Evolutionary conservation across 192 early-diverging fungal genomes (phyloP).

Genomic region (Borealophlyctis nickersoniae): DNA sequence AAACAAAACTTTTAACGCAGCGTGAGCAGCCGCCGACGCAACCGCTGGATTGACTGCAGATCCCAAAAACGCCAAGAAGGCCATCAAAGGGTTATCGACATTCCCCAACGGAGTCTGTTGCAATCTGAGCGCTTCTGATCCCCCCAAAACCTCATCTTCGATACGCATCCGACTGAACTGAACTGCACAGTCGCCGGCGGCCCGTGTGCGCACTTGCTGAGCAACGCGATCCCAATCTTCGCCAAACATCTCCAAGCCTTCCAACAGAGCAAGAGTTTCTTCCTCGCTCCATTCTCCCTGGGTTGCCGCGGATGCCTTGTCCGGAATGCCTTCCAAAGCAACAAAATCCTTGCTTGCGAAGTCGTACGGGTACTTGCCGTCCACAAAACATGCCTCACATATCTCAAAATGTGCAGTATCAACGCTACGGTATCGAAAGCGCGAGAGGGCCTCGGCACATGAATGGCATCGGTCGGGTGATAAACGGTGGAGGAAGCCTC

Average conservation of each 20-base stretch:
- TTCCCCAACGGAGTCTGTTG: neutral
- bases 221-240: neutral
- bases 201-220: neutral
- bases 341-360: constrained; percentile 11
- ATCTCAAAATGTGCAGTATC: constrained; percentile 2
- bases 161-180: neutral
- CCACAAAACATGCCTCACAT: constrained; percentile 17
- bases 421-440: no score
- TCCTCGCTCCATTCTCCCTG: neutral
- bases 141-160: neutral
- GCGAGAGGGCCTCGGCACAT: no score
- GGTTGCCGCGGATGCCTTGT: no score
- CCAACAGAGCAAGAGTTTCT: neutral
- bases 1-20: constrained; percentile 1
- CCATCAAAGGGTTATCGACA: constrained; percentile 20
- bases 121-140: neutral
- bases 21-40: constrained; percentile 15
- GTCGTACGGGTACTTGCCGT: constrained; percentile 13
- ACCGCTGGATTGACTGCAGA: constrained; percentile 13
- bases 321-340: neutral
- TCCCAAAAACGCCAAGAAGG: constrained; percentile 1
- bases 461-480: no score
- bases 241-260: neutral
- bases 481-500: no score
- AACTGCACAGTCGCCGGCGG: neutral